Evolutionary conservation across 768 basidiomycete genomes (phyloP).

Genomic region (Hericium coralloides): DNA sequence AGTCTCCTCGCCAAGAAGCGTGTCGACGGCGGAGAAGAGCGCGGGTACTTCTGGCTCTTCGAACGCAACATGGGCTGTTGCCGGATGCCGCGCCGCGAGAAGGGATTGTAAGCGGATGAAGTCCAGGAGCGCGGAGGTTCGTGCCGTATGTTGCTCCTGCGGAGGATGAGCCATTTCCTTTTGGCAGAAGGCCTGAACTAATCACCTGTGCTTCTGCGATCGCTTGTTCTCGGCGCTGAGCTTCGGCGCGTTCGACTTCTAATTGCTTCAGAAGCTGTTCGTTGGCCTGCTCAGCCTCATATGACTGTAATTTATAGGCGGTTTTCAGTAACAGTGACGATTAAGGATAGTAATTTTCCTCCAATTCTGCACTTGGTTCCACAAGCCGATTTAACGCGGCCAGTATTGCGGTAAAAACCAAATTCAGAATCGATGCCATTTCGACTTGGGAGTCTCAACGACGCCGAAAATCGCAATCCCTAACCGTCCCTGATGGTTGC

Average conservation of each 20-base stretch:
- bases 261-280: constrained; percentile 45
- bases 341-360: too few species aligned
- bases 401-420: too few species aligned
- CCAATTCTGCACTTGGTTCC: too few species aligned
- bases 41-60: constrained; percentile 45
- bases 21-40: constrained; percentile 42
- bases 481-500: too few species aligned
- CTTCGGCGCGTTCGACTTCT: constrained; percentile 49
- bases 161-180: neutral
- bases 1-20: constrained; percentile 46
- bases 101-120: constrained; percentile 51
- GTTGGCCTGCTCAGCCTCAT: constrained; percentile 55
- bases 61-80: constrained; percentile 32
- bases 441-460: too few species aligned
- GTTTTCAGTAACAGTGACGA: too few species aligned
- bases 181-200: neutral
- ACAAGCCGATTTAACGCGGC: too few species aligned
- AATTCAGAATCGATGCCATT: too few species aligned
- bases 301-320: constrained; percentile 10
- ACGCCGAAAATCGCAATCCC: too few species aligned
- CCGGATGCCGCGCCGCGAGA: constrained; percentile 36
- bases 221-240: constrained; percentile 44
- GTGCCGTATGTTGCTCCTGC: constrained; percentile 37
- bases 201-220: constrained; percentile 53
- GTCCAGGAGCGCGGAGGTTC: constrained; percentile 42